phyloP scores from a whole-genome alignment of 75 land plant genomes.

The Gnetum montanum region DNA sequence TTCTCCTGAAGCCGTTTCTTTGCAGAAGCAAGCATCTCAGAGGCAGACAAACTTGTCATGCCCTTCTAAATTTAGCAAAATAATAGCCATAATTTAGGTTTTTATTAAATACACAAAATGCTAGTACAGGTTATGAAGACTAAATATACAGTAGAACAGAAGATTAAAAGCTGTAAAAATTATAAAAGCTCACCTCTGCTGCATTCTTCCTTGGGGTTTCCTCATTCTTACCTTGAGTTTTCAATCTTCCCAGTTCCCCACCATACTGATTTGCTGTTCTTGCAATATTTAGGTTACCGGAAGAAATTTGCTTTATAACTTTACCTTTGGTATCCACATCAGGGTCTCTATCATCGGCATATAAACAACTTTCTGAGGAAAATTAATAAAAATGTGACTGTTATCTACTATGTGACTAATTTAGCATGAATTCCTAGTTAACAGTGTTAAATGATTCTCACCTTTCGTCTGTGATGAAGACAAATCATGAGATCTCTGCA shows the following conservation, averaged over 20 bases:
- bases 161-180: too few relatives aligned
- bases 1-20: constrained; percentile 75
- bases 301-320: not conserved
- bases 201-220: not conserved
- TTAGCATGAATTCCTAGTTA: too few relatives aligned
- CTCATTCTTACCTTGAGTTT: not conserved
- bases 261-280: not conserved
- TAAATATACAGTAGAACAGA: too few relatives aligned
- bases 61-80: not conserved
- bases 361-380: not conserved
- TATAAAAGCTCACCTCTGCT: not conserved
- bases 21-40: constrained; percentile 51
- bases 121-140: too few relatives aligned
- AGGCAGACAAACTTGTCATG: not conserved
- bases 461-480: not conserved
- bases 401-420: too few relatives aligned
- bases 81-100: not conserved
- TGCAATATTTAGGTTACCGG: not conserved
- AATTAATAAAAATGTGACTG: not conserved
- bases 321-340: not conserved
- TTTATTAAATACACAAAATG: too few relatives aligned
- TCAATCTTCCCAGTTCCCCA: not conserved
- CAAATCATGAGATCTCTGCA: not conserved
- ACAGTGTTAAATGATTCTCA: not conserved
- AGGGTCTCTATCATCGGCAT: not conserved